phyloP scores from a whole-genome alignment of 371 early-diverging fungal genomes.

The Circinella umbellata region DNA sequence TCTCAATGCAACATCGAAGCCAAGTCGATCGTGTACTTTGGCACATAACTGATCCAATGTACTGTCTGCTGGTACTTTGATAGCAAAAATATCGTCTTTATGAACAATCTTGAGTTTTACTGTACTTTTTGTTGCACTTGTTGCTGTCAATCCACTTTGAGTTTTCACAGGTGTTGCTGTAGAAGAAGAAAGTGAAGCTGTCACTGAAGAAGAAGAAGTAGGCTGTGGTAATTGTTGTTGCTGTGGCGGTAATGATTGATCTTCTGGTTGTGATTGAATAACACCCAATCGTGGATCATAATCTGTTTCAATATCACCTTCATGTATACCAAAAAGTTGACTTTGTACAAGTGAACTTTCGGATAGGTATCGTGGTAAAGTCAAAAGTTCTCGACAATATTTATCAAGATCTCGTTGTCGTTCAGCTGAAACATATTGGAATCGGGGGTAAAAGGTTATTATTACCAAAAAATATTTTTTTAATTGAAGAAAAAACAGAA shows the following conservation, averaged over 20 bases:
- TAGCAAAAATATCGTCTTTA: conserved; percentile 76
- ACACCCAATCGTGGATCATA: conserved; percentile 34
- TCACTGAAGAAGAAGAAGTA: conserved; percentile 5
- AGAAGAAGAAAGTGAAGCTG: not conserved
- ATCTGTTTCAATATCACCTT: conserved; percentile 70
- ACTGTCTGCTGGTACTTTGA: conserved; percentile 67
- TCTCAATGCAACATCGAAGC: conserved; percentile 35
- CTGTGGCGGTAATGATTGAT: not conserved
- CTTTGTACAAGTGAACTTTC: conserved; percentile 58
- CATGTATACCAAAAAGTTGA: conserved; percentile 68
- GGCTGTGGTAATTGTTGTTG: conserved; percentile 15
- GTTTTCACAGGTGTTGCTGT: not conserved
- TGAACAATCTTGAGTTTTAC: conserved; percentile 76
- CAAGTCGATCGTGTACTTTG: conserved; percentile 65
- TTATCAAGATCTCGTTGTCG: conserved; percentile 67
- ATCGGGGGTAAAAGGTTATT: not conserved
- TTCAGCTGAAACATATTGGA: conserved; percentile 35
- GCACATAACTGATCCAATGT: conserved; percentile 58
- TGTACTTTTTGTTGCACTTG: conserved; percentile 8
- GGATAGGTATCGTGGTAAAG: conserved; percentile 64
- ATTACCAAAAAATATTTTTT: too few relatives aligned
- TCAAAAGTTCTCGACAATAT: conserved; percentile 73
- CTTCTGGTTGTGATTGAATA: not conserved
- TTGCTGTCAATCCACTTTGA: not conserved
- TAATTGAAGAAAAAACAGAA: too few relatives aligned